phyloP scores from a whole-genome alignment of 305 asterid species.

The Fraxinus sp. region DNA sequence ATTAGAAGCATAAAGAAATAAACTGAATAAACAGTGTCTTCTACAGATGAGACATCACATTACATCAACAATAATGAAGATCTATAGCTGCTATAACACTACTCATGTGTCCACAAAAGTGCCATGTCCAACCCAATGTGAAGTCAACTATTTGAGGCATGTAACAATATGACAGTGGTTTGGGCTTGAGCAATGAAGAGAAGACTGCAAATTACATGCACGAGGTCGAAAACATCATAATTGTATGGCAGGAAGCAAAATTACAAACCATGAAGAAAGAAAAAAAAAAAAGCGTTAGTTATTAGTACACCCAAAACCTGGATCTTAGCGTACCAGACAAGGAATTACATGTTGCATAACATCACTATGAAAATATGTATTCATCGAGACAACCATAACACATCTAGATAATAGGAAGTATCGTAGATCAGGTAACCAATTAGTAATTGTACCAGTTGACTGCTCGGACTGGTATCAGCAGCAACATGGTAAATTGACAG shows the following conservation, averaged over 20 bases:
- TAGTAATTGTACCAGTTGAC: background rate
- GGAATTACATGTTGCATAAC: background rate
- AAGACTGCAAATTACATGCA: background rate
- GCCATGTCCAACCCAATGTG: background rate
- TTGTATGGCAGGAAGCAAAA: background rate
- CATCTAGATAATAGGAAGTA: background rate
- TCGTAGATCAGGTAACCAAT: background rate
- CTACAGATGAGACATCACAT: background rate
- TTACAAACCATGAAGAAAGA: background rate
- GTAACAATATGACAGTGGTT: background rate
- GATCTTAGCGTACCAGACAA: background rate
- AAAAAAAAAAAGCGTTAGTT: background rate
- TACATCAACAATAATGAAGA: background rate
- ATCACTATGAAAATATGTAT: background rate
- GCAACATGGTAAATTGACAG: background rate
- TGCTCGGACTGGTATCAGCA: background rate
- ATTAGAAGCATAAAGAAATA: background rate
- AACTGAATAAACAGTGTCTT: background rate
- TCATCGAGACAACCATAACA: background rate
- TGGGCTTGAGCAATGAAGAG: background rate
- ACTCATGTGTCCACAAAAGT: background rate
- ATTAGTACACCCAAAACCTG: background rate
- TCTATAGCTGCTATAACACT: background rate
- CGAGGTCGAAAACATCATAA: background rate
- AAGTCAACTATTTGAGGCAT: background rate